These are phyloP conservation scores for Fusarium foetens DNA, from an alignment of 2,329 filamentous ascomycete species.

Conservation along the genomic window DNA sequence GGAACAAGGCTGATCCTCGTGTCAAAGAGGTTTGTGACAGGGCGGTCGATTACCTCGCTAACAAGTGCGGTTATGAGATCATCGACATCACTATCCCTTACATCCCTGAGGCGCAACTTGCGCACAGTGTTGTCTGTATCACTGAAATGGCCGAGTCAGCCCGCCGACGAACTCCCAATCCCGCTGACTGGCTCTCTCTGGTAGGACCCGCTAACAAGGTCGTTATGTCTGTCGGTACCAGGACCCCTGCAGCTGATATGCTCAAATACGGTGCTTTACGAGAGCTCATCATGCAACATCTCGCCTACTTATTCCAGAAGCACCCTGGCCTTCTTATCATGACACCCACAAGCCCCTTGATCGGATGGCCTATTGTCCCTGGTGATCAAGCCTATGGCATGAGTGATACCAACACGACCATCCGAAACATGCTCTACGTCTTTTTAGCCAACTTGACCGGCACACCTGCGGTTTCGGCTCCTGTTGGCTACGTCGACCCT, in stretches of 20 bases:
- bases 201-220: slow-evolving; percentile 76
- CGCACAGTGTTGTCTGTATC: slow-evolving; percentile 82
- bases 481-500: slow-evolving; percentile 76
- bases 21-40: slow-evolving; percentile 71
- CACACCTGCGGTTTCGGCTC: slow-evolving; percentile 77
- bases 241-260: slow-evolving; percentile 75
- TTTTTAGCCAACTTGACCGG: slow-evolving; percentile 88
- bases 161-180: slow-evolving; percentile 55
- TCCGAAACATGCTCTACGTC: slow-evolving; percentile 86
- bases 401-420: slow-evolving; percentile 75
- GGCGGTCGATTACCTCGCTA: slow-evolving; percentile 68
- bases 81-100: slow-evolving; percentile 73
- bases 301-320: slow-evolving; percentile 74
- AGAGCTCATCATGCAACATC: slow-evolving; percentile 80
- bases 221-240: slow-evolving; percentile 71
- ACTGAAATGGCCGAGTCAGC: slow-evolving; percentile 69
- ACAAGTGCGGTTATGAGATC: slow-evolving; percentile 59
- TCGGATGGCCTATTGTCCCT: slow-evolving; percentile 74
- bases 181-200: slow-evolving; percentile 61
- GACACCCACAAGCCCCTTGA: slow-evolving; percentile 79
- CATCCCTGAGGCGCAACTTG: slow-evolving; percentile 76
- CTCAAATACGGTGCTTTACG: slow-evolving; percentile 79
- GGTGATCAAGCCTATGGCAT: slow-evolving; percentile 75
- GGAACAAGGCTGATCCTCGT: slow-evolving; percentile 62
- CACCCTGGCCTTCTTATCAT: slow-evolving; percentile 82